phyloP scores from a whole-genome alignment of 306 rosid species.

The Corylus avellana region DNA sequence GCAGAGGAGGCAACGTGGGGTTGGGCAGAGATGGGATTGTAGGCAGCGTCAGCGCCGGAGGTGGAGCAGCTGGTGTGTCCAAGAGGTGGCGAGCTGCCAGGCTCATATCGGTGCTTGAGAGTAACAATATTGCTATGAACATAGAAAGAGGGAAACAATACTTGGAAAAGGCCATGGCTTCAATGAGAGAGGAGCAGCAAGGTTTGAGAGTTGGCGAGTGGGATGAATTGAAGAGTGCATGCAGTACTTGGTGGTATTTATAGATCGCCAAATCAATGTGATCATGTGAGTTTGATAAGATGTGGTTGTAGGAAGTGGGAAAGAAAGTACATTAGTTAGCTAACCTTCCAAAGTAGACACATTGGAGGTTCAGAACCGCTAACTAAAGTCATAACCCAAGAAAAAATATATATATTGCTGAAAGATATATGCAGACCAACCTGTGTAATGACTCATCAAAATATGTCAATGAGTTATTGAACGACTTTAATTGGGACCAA shows the following conservation, averaged over 20 bases:
- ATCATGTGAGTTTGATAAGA: constrained; percentile 16
- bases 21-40: constrained; percentile 16
- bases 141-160: constrained; percentile 1
- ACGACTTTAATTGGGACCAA: not conserved
- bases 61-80: constrained; percentile 32
- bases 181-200: not conserved
- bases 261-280: not conserved
- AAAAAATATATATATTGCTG: too few species aligned
- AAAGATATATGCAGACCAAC: not conserved
- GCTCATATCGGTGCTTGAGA: constrained; percentile 31
- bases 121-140: not conserved
- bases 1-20: constrained; percentile 24
- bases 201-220: not conserved
- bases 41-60: constrained; percentile 26
- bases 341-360: not conserved
- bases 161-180: constrained; percentile 6
- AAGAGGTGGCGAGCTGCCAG: constrained; percentile 35
- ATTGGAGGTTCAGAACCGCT: not conserved
- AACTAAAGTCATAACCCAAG: too few species aligned
- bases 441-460: not conserved
- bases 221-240: not conserved
- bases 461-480: not conserved
- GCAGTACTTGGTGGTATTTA: not conserved
- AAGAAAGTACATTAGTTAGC: constrained; percentile 3
- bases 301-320: constrained; percentile 6